These are phyloP conservation scores for Cornus suecica DNA, from an alignment of 148 eudicot species.

Conservation along the genomic window DNA sequence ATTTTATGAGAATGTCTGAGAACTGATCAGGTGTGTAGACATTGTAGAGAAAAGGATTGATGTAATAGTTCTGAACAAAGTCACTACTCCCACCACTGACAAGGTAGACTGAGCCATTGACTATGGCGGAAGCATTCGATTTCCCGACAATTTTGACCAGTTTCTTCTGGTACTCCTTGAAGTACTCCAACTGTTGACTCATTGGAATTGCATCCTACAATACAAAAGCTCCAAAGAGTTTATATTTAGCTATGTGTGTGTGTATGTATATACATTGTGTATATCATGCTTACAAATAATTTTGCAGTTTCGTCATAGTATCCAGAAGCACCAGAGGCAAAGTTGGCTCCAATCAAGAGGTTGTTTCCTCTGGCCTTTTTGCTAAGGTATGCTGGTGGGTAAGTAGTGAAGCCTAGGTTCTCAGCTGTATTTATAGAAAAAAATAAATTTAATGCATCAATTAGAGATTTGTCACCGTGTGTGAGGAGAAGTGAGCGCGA, in stretches of 20 bases:
- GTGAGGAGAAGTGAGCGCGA: not conserved
- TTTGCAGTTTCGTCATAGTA: conserved; percentile 55
- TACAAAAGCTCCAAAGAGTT: not conserved
- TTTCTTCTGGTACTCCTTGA: conserved; percentile 51
- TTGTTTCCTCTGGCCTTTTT: conserved; percentile 41
- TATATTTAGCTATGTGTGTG: not conserved
- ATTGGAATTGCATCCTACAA: conserved; percentile 43
- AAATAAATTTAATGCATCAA: not conserved
- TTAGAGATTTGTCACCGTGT: not conserved
- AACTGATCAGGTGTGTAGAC: conserved; percentile 45
- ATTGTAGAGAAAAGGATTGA: conserved; percentile 57
- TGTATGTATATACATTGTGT: not conserved
- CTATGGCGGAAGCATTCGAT: conserved; percentile 46
- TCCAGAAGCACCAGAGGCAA: conserved; percentile 67
- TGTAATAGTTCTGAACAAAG: conserved; percentile 65
- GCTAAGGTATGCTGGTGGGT: conserved; percentile 57
- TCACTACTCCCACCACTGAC: conserved; percentile 64
- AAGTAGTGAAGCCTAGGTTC: conserved; percentile 51
- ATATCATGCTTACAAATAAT: conserved; percentile 43
- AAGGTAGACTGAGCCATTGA: conserved; percentile 40
- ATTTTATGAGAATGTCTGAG: conserved; percentile 39
- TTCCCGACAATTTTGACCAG: conserved; percentile 37
- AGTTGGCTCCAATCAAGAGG: conserved; percentile 59
- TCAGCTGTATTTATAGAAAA: conserved; percentile 34
- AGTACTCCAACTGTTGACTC: conserved; percentile 44